Base-by-base conservation (phyloP, 345 rosid species). In the Mallotus nudiflorus region DNA sequence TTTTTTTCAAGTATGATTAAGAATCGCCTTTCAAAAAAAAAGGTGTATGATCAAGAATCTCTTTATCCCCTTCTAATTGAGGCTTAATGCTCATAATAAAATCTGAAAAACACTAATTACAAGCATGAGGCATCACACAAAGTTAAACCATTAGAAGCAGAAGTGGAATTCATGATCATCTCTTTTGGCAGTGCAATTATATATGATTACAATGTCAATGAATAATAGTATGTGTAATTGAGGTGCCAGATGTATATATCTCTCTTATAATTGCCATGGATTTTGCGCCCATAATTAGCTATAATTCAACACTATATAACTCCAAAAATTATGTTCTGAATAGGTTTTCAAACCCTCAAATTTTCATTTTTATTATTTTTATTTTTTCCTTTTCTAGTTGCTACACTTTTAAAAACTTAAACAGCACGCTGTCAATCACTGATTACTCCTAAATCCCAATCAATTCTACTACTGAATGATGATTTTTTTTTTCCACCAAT, bases 281-380 rank as follows among this genome's bases (percentile, higher is more conserved):
- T 18, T 54, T 55, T 40, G 27, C 28, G 40, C 3, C 33, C 63
- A 68, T 42, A 54, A 68, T 68, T 60, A 52, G 65, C 48, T 7
- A 60, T 69, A 42, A 59, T 49, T 4, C 29, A 42, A 22, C 11
- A n/a, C 16, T 42, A 69, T 9, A 27, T 58, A 19, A 31, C 42
- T 60, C 49, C 53, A 68, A 67, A 39, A 52, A 51, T 66, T 14
- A 22, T 66, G 29, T 24, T 16, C 31, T 19, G 9, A 22, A 9
- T 52, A 52, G 56, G 13, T 20, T 20, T 0, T 52, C 56, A 9
- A 22, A 22, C 0, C 4, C 20, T 51, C 55, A 22, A 48, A 51
- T 0, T 39, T 61, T 39, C 65, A 61, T n/a, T 33, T 2, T 33
- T 33, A 33, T 6, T 2, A 33, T 33, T 33, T 2, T 33, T 33